Percentiles rank a stretch among this genome's conserved stretches.
Conservation (phyloP, 2,329 filamentous ascomycete species). For the Aspergillus brunneoviolaceus region DNA sequence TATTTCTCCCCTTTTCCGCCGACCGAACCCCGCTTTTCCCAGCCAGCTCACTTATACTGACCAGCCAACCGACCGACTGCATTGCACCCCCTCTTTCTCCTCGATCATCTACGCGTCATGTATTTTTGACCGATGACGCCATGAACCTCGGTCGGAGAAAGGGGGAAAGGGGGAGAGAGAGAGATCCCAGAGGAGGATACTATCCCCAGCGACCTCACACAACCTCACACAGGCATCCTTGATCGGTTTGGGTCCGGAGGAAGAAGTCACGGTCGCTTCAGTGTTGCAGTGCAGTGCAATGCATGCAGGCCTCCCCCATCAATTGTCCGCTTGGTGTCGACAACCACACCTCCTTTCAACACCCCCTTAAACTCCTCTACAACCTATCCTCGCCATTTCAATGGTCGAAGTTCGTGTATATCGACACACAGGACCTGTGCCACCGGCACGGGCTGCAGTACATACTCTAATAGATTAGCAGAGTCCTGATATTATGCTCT, state of each 20-base stretch:
- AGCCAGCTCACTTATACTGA: not conserved
- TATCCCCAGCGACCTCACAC: not conserved
- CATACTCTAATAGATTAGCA: conserved; percentile 15
- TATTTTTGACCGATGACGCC: not conserved
- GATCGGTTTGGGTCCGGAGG: not conserved
- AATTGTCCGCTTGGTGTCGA: not conserved
- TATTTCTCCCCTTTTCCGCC: not conserved
- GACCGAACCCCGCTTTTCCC: not conserved
- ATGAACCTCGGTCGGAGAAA: not conserved
- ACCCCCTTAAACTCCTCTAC: not conserved
- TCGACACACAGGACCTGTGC: conserved; percentile 11
- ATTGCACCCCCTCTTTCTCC: not conserved
- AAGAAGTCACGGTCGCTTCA: not conserved
- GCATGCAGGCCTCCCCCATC: not conserved
- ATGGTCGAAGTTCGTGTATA: conserved; percentile 12
- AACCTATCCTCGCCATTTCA: not conserved
- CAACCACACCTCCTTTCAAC: not conserved
- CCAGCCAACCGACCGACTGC: not conserved
- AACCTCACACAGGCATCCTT: not conserved
- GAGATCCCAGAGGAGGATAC: not conserved
- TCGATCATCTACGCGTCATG: conserved; percentile 6
- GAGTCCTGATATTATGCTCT: not conserved
- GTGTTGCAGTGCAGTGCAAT: not conserved
- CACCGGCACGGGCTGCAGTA: conserved; percentile 13
- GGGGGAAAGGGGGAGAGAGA: not conserved